Evolutionary conservation across 2,329 filamentous ascomycete species (phyloP), one percentile per base, ranked within the genome.

Genomic region (Alternaria gaisen): DNA sequence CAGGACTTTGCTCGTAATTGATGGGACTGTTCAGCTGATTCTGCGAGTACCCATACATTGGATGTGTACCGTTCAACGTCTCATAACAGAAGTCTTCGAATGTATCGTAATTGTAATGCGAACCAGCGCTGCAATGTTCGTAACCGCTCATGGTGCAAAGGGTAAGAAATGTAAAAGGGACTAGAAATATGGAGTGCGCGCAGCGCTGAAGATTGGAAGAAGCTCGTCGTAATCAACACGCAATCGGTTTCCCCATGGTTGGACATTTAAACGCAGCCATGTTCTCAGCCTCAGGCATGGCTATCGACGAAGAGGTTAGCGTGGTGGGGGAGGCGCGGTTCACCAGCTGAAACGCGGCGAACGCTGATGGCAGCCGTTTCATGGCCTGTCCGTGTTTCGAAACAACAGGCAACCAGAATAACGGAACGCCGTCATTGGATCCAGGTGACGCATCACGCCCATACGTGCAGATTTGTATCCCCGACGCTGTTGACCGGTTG

Each of bases 271-370:
- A 24, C 16, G 16, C 18, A 24, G n/a, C 47, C 47, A 41, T n/a
- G 36, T 38, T n/a, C 20, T 42, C 40, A 40, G 56, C 50, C 32
- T 50, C 20, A 59, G 55, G 55, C 30, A 12, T 5, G 12, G 20
- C 34, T 9, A 22, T 28, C 42, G 26, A 24, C 34, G 18, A 22
- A 11, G 14, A 28, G 42, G 24, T 20, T 56, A 43, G 56, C 52
- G 56, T 38, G 36, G 34, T 58, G 32, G 63, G 66, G 64, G 69
- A 55, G 65, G 55, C 51, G 61, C 62, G 67, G 58, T 72, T 72
- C 69, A 71, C 71, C 40, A 41, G 40, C 71, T 72, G 70, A 73
- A 73, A 68, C 71, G 44, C 43, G 38, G 34, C 36, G 46, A 52
- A 47, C 30, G 26, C 58, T 46, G 51, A 55, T 56, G 52, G 30